Evolutionary conservation across 208 protist genomes (phyloP).

Genomic region (Wallacemonas sp.): DNA sequence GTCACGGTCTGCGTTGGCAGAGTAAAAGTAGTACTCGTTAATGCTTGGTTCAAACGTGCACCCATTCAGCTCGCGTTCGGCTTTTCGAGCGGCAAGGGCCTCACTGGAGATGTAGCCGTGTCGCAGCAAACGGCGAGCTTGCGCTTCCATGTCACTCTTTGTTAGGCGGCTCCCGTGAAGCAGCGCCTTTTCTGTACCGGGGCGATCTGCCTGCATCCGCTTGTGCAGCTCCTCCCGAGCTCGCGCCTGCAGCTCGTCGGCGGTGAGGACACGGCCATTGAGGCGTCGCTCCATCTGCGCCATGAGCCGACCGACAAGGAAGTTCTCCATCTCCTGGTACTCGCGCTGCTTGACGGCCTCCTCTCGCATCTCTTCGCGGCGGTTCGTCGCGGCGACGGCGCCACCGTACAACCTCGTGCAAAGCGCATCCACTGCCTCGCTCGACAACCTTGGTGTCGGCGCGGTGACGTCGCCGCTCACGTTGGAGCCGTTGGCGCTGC

Average conservation of each 20-base stretch:
- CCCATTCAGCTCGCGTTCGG: conserved; percentile 23
- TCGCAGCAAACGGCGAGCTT: conserved; percentile 35
- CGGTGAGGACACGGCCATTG: conserved; percentile 13
- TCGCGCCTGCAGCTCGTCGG: conserved; percentile 17
- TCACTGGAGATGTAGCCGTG: conserved; percentile 40
- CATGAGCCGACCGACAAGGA: conserved; percentile 49
- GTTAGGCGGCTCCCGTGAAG: conserved; percentile 28
- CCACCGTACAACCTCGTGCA: conserved; percentile 44
- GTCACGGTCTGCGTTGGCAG: background rate
- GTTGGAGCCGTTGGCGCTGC: background rate
- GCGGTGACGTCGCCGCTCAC: background rate
- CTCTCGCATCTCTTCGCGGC: conserved; percentile 16
- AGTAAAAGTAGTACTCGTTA: conserved; percentile 23
- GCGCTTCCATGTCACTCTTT: conserved; percentile 24
- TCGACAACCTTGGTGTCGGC: background rate
- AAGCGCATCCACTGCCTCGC: conserved; percentile 13
- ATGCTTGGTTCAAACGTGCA: conserved; percentile 61
- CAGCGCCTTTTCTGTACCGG: conserved; percentile 30
- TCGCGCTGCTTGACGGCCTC: conserved; percentile 24
- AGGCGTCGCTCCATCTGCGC: conserved; percentile 27
- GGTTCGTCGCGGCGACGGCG: conserved; percentile 12
- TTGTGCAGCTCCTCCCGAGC: conserved; percentile 40
- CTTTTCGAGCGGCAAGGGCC: conserved; percentile 29
- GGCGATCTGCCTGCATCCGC: conserved; percentile 25
- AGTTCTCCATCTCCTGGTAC: conserved; percentile 46